A percentile compares a stretch with the other conserved stretches of the same genome.
Evolutionary conservation across 306 rosid species (phyloP).

Genomic region (Vigna trinervia): DNA sequence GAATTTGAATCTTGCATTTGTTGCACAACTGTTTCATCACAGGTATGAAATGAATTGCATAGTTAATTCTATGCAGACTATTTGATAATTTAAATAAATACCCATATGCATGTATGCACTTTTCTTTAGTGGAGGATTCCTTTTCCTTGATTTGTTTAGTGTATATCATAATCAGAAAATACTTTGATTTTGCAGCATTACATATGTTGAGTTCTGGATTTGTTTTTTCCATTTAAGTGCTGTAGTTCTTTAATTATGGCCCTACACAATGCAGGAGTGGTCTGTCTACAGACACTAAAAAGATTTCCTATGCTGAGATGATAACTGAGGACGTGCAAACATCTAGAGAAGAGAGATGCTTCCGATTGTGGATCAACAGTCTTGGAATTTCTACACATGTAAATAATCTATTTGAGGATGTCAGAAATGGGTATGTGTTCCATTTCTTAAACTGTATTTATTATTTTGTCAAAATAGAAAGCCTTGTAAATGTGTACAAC

Average conservation of each 20-base stretch:
- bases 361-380: slow-evolving; percentile 94
- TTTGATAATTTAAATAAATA: slow-evolving; percentile 12
- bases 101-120: slow-evolving; percentile 9
- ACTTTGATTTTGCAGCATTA: slow-evolving; percentile 14
- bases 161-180: not conserved
- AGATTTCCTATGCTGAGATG: slow-evolving; percentile 90
- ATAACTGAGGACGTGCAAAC: slow-evolving; percentile 92
- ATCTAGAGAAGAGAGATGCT: slow-evolving; percentile 96
- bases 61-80: slow-evolving; percentile 12
- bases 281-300: slow-evolving; percentile 78
- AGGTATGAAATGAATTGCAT: slow-evolving; percentile 57
- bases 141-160: not conserved
- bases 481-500: not conserved
- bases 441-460: slow-evolving; percentile 26
- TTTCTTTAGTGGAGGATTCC: slow-evolving; percentile 10
- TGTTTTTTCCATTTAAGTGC: not conserved
- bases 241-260: slow-evolving; percentile 39
- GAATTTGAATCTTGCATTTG: slow-evolving; percentile 91
- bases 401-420: slow-evolving; percentile 91
- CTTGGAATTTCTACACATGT: slow-evolving; percentile 77
- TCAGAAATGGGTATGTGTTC: slow-evolving; percentile 80
- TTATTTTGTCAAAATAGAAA: slow-evolving; percentile 23
- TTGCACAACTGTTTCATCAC: slow-evolving; percentile 91
- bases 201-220: not conserved
- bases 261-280: slow-evolving; percentile 73